Evolutionary conservation across 2,329 filamentous ascomycete genomes (phyloP).

Genomic region (Graphiopsis chlorocephala): DNA sequence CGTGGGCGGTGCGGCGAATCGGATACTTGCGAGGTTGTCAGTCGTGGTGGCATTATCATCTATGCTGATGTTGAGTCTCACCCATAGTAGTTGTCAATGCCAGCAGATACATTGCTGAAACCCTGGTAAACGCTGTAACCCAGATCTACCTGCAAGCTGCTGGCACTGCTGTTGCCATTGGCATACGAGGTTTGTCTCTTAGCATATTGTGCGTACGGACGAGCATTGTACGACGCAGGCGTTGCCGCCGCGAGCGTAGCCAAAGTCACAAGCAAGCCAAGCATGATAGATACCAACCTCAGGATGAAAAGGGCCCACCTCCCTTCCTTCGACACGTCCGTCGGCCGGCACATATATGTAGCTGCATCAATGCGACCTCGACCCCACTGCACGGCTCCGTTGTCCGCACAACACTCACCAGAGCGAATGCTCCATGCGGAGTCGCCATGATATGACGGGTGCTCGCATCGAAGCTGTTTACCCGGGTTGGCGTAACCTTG

Average conservation of each 20-base stretch:
- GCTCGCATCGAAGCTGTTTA: not conserved
- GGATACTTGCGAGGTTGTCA: constrained; percentile 22
- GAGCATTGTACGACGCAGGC: constrained; percentile 18
- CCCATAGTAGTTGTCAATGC: constrained; percentile 25
- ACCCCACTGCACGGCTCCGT: not conserved
- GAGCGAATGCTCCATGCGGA: not conserved
- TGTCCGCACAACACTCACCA: not conserved
- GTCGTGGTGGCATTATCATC: not conserved
- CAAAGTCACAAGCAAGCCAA: not conserved
- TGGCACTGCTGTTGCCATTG: constrained; percentile 5
- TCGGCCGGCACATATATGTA: not conserved
- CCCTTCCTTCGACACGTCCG: not conserved
- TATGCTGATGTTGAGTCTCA: not conserved
- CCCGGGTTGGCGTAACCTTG: not conserved
- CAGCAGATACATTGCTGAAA: constrained; percentile 18
- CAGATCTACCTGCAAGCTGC: constrained; percentile 23
- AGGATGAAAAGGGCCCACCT: not conserved
- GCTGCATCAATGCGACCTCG: not conserved
- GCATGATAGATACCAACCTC: not conserved
- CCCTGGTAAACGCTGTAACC: constrained; percentile 28
- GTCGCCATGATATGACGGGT: not conserved
- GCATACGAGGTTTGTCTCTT: constrained; percentile 16
- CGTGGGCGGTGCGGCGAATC: constrained; percentile 26
- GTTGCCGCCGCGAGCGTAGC: constrained; percentile 15
- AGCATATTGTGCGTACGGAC: constrained; percentile 17